Conservation (phyloP, 2,329 filamentous ascomycete species). For the Orbilia brochopaga region DNA sequence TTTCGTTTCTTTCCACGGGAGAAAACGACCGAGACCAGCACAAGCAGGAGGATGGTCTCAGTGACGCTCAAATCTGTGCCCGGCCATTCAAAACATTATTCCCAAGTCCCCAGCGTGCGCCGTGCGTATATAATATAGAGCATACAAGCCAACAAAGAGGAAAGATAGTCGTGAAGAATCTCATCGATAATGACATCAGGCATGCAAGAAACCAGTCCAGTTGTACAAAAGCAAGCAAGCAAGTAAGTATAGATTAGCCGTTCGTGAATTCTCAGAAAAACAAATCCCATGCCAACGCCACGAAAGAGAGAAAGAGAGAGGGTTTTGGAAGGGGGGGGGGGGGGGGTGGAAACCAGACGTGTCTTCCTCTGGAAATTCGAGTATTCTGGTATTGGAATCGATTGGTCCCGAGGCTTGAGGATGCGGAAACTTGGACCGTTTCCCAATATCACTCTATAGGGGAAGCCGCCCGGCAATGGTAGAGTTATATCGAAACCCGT, state of each 20-base stretch:
- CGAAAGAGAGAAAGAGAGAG: not conserved
- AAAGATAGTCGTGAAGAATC: not conserved
- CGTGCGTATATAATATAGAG: not conserved
- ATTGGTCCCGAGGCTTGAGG: too few species aligned
- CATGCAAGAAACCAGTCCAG: too few species aligned
- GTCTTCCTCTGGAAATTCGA: too few species aligned
- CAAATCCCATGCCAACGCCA: not conserved
- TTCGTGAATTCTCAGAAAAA: not conserved
- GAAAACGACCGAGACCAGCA: too few species aligned
- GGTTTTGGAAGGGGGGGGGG: not conserved
- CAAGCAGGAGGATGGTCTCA: too few species aligned
- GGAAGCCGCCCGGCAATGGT: constrained; percentile 15
- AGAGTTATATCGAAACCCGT: constrained; percentile 44
- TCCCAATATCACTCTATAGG: constrained; percentile 1
- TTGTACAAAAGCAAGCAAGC: too few species aligned
- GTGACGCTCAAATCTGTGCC: not conserved
- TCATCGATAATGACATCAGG: not conserved
- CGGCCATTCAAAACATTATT: constrained; percentile 1
- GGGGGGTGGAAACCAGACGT: too few species aligned
- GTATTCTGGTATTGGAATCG: too few species aligned
- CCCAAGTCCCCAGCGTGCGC: not conserved
- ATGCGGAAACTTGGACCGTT: too few species aligned
- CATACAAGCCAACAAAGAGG: not conserved
- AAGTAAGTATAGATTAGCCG: constrained; percentile 13
- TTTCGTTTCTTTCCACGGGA: not conserved